Conservation (phyloP, 441 rosid species). For the Kokia cookei region DNA sequence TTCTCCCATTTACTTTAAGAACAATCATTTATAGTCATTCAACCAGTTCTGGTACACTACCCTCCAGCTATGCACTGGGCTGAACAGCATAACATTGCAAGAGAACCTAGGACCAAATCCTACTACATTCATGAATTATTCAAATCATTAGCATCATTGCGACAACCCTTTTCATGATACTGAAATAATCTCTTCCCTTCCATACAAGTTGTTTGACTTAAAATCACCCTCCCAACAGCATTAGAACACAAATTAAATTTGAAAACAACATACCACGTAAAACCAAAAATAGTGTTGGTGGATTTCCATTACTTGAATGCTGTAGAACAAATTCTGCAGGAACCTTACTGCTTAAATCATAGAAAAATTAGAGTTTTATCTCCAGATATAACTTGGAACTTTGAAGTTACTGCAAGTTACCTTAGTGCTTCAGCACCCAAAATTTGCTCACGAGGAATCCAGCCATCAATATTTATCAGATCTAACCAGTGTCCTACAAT, state of each 20-base stretch:
- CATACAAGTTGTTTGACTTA: neutral
- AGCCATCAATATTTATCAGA: conserved; percentile 78
- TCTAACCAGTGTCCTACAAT: conserved; percentile 91
- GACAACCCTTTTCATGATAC: neutral
- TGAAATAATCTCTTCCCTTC: neutral
- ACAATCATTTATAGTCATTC: neutral
- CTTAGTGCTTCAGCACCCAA: conserved; percentile 95
- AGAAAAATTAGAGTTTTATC: conserved; percentile 19
- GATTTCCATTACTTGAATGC: conserved; percentile 87
- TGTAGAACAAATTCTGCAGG: conserved; percentile 92
- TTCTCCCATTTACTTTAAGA: neutral
- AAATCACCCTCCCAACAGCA: conserved; percentile 2
- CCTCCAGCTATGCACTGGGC: neutral
- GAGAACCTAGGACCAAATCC: neutral
- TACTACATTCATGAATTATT: neutral
- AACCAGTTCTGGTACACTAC: neutral
- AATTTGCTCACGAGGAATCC: conserved; percentile 98
- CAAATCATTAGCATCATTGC: neutral
- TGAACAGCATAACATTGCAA: neutral
- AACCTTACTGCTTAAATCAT: conserved; percentile 67
- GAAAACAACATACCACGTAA: conserved; percentile 51
- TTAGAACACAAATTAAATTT: neutral
- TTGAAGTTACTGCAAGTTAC: conserved; percentile 30
- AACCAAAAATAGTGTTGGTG: conserved; percentile 93
- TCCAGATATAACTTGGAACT: conserved; percentile 2